These are phyloP conservation scores for Cochlearia excelsa DNA, from an alignment of 345 rosid species.

Conservation along the genomic window DNA sequence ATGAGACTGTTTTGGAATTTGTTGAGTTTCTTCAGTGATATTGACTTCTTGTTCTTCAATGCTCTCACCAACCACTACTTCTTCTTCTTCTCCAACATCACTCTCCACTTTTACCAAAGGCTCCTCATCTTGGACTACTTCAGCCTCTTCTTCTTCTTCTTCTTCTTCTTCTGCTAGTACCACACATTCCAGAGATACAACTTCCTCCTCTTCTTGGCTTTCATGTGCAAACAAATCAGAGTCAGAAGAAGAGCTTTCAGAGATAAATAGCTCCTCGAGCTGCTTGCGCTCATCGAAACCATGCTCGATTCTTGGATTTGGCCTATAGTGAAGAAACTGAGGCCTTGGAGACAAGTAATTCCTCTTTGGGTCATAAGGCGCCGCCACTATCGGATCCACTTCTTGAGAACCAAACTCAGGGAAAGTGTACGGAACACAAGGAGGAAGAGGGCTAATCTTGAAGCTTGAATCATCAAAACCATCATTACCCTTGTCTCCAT, in stretches of 20 bases:
- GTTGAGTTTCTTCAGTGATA: constrained; percentile 11
- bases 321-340: constrained; percentile 56
- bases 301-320: constrained; percentile 53
- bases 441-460: constrained; percentile 3
- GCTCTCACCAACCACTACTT: constrained; percentile 30
- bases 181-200: constrained; percentile 27
- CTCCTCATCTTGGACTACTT: constrained; percentile 10
- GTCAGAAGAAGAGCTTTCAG: constrained; percentile 45
- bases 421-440: constrained; percentile 3
- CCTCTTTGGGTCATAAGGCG: constrained; percentile 40
- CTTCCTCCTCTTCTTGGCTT: constrained; percentile 37
- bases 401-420: constrained; percentile 49
- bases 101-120: constrained; percentile 21
- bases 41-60: constrained; percentile 5
- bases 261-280: constrained; percentile 50
- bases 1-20: constrained; percentile 35
- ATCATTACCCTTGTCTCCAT: constrained; percentile 33
- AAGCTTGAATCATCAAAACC: constrained; percentile 30
- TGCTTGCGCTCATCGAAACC: constrained; percentile 41
- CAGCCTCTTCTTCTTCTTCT: constrained; percentile 8
- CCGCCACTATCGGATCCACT: constrained; percentile 31
- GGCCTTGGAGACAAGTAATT: constrained; percentile 70
- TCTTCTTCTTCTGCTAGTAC: constrained; percentile 27
- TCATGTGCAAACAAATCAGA: constrained; percentile 51
- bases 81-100: constrained; percentile 25